Conservation (phyloP, 345 rosid species). For the Laguncularia racemosa region DNA sequence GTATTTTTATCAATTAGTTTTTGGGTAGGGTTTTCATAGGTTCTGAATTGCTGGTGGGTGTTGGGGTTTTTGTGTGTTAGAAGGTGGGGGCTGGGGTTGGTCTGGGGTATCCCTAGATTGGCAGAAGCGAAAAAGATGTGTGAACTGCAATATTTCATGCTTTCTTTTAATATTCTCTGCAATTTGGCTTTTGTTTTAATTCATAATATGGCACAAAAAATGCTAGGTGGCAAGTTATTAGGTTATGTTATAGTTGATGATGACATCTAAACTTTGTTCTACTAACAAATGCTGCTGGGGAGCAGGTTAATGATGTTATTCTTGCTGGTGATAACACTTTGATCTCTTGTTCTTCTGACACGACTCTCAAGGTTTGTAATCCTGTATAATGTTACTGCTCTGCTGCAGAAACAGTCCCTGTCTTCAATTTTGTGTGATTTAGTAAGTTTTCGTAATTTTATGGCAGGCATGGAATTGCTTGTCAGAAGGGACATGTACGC, state of each 20-base stretch:
- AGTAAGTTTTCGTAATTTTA: constrained; percentile 6
- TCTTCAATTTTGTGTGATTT: constrained; percentile 2
- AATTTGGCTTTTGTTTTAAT: background rate
- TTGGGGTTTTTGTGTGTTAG: no score
- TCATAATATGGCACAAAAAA: no score
- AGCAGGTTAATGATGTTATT: constrained; percentile 89
- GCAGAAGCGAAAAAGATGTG: no score
- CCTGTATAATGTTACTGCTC: constrained; percentile 5
- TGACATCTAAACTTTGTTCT: background rate
- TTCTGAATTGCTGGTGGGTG: no score
- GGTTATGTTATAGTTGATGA: background rate
- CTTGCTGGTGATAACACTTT: constrained; percentile 73
- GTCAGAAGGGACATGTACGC: constrained; percentile 78
- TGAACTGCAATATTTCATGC: no score
- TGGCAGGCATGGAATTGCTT: constrained; percentile 78
- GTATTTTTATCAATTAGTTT: no score
- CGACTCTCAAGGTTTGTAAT: constrained; percentile 78
- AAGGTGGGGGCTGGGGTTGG: no score
- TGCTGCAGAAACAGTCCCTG: background rate
- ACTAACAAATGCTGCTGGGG: constrained; percentile 6
- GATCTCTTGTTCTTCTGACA: constrained; percentile 93
- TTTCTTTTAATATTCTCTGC: no score
- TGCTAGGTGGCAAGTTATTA: background rate
- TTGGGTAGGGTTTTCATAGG: no score
- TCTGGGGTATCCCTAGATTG: no score